These are phyloP conservation scores for Scleroderma bovista DNA, from an alignment of 768 basidiomycete species.

Conservation along the genomic window DNA sequence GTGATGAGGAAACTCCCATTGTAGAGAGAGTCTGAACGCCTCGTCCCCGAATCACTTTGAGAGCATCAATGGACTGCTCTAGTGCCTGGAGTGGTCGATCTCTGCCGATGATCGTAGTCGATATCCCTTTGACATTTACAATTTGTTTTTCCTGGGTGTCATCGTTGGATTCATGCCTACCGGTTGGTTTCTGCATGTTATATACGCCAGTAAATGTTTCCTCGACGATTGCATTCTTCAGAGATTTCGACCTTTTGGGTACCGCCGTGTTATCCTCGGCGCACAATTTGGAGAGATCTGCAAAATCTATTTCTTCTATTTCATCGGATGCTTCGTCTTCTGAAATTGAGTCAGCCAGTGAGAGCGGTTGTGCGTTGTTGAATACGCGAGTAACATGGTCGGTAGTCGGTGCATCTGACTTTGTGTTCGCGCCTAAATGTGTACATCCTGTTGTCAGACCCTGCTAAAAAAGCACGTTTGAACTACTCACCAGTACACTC, in stretches of 20 bases:
- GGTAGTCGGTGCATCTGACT: slow-evolving; percentile 63
- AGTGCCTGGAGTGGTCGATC: slow-evolving; percentile 1
- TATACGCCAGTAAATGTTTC: slow-evolving; percentile 37
- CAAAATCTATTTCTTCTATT: slow-evolving; percentile 62
- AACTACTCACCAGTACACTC: slow-evolving; percentile 46
- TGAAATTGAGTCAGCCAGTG: slow-evolving; percentile 20
- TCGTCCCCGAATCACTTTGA: slow-evolving; percentile 1
- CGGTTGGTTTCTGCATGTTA: slow-evolving; percentile 9
- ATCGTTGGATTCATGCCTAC: neutral
- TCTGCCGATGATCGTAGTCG: neutral
- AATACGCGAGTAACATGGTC: slow-evolving; percentile 63
- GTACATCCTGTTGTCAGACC: slow-evolving; percentile 1
- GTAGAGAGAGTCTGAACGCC: neutral
- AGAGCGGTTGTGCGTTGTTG: slow-evolving; percentile 30
- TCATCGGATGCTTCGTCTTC: slow-evolving; percentile 28
- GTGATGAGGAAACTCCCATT: neutral
- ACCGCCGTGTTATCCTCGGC: slow-evolving; percentile 33
- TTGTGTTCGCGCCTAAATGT: slow-evolving; percentile 33
- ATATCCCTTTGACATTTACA: neutral
- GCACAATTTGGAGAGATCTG: slow-evolving; percentile 47
- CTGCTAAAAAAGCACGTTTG: neutral
- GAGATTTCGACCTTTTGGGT: neutral
- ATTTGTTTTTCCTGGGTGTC: slow-evolving; percentile 1
- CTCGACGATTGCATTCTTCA: slow-evolving; percentile 20
- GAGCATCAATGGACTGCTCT: slow-evolving; percentile 7